phyloP scores from a whole-genome alignment of 495 filamentous ascomycete species.

The Penicillium pancosmium region DNA sequence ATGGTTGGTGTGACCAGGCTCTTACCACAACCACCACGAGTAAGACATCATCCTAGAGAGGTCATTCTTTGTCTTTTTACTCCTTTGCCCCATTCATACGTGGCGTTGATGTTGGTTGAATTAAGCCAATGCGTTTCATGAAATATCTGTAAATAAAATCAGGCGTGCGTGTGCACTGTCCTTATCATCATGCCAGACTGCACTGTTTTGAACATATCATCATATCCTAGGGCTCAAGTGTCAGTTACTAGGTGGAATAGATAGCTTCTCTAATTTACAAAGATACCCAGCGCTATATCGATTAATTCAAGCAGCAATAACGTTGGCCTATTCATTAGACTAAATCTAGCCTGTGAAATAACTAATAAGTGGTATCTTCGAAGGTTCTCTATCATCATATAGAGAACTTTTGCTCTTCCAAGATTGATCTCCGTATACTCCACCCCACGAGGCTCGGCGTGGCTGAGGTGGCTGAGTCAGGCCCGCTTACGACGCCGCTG shows the following conservation, averaged over 20 bases:
- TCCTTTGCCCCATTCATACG: neutral
- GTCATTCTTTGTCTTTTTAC: neutral
- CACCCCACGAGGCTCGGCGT: conserved; percentile 7
- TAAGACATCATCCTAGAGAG: conserved; percentile 16
- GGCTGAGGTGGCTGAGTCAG: conserved; percentile 26
- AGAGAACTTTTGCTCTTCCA: too few relatives aligned
- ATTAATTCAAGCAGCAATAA: too few relatives aligned
- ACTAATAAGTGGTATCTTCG: too few relatives aligned
- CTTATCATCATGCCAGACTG: conserved; percentile 2
- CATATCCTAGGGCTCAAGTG: neutral
- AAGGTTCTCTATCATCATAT: too few relatives aligned
- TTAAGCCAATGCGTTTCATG: conserved; percentile 1
- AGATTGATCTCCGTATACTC: neutral
- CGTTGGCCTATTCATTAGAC: too few relatives aligned
- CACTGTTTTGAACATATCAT: neutral
- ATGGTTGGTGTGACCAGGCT: conserved; percentile 77
- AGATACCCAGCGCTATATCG: too few relatives aligned
- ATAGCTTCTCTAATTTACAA: too few relatives aligned
- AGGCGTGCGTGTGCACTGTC: neutral
- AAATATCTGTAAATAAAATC: conserved; percentile 4
- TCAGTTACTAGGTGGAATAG: neutral
- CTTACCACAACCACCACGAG: conserved; percentile 36
- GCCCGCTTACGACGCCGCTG: conserved; percentile 12
- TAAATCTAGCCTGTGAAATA: too few relatives aligned
- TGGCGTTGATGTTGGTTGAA: conserved; percentile 7